A percentile compares a stretch with the other conserved stretches of the same genome.
Evolutionary conservation across 2,329 filamentous ascomycete genomes (phyloP).

Genomic region (Sporothrix dimorphospora): DNA sequence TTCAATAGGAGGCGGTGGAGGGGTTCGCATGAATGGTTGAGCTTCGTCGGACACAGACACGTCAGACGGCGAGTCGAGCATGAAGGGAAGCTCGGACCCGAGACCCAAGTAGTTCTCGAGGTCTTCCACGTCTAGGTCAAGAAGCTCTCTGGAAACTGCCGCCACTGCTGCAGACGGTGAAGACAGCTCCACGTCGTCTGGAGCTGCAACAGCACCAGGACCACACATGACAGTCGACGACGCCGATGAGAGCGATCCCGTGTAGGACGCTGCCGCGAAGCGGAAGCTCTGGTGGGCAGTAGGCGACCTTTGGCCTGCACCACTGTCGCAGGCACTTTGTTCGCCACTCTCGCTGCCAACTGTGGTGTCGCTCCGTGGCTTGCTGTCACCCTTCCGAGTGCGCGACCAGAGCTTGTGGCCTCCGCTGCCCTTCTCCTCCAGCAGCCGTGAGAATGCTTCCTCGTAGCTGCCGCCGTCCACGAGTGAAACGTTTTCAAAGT

Average conservation of each 20-base stretch:
- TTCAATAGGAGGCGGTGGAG: constrained; percentile 29
- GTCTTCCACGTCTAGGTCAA: constrained; percentile 47
- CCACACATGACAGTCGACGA: constrained; percentile 22
- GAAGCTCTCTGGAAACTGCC: constrained; percentile 56
- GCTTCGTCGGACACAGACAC: background rate
- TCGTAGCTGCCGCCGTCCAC: constrained; percentile 74
- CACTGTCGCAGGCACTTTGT: too few species aligned
- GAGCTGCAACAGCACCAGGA: constrained; percentile 22
- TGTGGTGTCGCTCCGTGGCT: constrained; percentile 35
- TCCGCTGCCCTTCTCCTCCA: constrained; percentile 49
- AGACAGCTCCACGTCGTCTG: constrained; percentile 46
- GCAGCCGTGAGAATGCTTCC: constrained; percentile 75
- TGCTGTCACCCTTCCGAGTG: constrained; percentile 40
- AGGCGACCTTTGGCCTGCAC: background rate
- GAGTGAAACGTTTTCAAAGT: constrained; percentile 76
- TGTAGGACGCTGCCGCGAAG: constrained; percentile 32
- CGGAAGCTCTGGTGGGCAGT: constrained; percentile 35
- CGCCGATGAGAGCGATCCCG: constrained; percentile 31
- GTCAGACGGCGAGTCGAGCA: constrained; percentile 17
- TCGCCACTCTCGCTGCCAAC: background rate
- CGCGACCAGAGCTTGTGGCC: constrained; percentile 49
- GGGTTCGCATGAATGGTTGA: background rate
- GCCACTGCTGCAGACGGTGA: constrained; percentile 58
- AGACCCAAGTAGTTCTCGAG: constrained; percentile 41
- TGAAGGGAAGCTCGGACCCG: constrained; percentile 17